Percentiles rank a stretch among this genome's conserved stretches.
These are phyloP conservation scores for Fusarium begoniae DNA, from an alignment of 2,329 filamentous ascomycete species.

Conservation along the genomic window DNA sequence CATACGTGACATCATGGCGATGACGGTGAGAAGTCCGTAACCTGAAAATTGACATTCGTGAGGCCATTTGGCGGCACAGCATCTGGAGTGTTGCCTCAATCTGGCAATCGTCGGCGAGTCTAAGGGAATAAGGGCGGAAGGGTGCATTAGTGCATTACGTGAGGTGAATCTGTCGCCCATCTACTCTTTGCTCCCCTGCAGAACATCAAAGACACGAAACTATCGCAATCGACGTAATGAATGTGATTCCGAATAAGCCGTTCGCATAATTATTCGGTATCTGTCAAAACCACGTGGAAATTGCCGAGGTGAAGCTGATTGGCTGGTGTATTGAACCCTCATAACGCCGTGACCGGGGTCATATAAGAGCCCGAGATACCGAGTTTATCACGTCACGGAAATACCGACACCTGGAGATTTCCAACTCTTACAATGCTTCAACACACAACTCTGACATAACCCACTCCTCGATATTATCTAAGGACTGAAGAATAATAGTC, in stretches of 20 bases:
- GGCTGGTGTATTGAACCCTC: background rate
- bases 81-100: background rate
- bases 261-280: background rate
- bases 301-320: background rate
- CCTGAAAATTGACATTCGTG: background rate
- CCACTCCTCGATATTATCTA: rapidly evolving
- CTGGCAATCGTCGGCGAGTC: background rate
- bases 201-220: background rate
- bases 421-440: background rate
- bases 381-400: background rate
- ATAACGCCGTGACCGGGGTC: constrained; percentile 1
- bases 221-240: background rate
- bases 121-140: background rate
- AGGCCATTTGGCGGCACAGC: background rate
- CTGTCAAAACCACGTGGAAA: background rate
- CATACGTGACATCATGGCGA: background rate
- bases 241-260: background rate
- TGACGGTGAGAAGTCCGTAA: background rate
- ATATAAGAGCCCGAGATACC: constrained; percentile 17
- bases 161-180: background rate
- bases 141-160: background rate
- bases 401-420: background rate
- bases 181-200: background rate
- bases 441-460: background rate
- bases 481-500: too few relatives aligned